Conservation (phyloP, 2,329 filamentous ascomycete species). For the Fusarium neocosmosporiellum region DNA sequence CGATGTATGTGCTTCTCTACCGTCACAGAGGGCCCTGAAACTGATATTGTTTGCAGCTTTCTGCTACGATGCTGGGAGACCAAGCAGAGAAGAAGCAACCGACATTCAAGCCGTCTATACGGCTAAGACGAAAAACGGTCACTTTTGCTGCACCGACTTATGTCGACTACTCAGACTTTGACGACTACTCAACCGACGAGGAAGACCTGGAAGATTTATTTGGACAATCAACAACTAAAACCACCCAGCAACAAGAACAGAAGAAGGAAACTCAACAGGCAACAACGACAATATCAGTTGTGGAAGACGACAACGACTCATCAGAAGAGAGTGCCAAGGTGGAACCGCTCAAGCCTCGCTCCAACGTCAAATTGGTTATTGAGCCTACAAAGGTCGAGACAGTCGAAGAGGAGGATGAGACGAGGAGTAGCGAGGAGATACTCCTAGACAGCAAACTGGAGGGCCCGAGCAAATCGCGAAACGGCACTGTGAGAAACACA, state of each 20-base stretch:
- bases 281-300: conserved; percentile 46
- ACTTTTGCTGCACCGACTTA: conserved; percentile 88
- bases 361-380: conserved; percentile 47
- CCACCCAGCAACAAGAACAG: conserved; percentile 45
- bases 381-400: conserved; percentile 48
- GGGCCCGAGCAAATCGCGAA: conserved; percentile 74
- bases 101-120: conserved; percentile 80
- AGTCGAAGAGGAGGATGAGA: conserved; percentile 50
- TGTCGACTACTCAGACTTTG: conserved; percentile 87
- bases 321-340: conserved; percentile 66
- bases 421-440: conserved; percentile 72
- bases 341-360: conserved; percentile 64
- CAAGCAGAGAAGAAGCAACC: conserved; percentile 82
- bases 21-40: background rate
- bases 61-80: conserved; percentile 71
- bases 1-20: conserved; percentile 72
- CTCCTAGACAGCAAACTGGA: conserved; percentile 67
- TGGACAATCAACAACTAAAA: conserved; percentile 43
- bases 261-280: conserved; percentile 44
- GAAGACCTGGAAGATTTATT: conserved; percentile 61
- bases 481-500: conserved; percentile 88
- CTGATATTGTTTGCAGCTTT: conserved; percentile 57
- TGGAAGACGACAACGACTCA: conserved; percentile 45
- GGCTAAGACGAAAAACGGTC: conserved; percentile 86
- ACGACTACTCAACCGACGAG: conserved; percentile 88